Conservation (phyloP, 2,329 filamentous ascomycete species). For the Penicillium sp. region DNA sequence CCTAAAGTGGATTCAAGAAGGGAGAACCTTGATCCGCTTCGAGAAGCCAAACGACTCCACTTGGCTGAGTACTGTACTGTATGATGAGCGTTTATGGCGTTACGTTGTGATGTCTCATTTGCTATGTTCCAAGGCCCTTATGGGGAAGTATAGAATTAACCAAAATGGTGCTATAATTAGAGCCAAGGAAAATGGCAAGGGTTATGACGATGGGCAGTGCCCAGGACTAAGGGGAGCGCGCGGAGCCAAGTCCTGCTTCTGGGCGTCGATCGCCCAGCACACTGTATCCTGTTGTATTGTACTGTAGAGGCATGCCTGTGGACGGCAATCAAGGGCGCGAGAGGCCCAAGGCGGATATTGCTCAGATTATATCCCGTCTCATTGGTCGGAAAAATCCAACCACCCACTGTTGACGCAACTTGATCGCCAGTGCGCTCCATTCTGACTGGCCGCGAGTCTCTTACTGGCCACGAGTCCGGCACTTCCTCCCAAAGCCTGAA, state of each 20-base stretch:
- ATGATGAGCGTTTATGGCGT: neutral
- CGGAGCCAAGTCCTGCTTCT: constrained; percentile 21
- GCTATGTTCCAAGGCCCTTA: neutral
- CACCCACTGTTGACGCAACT: constrained; percentile 21
- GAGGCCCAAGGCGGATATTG: constrained; percentile 2
- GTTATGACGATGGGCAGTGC: neutral
- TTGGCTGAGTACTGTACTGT: neutral
- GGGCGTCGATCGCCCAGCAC: constrained; percentile 16
- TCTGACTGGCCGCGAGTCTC: constrained; percentile 5
- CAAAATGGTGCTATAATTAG: neutral
- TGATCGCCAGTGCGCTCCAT: constrained; percentile 12
- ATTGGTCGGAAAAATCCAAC: constrained; percentile 12
- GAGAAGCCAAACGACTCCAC: neutral
- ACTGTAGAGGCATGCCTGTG: constrained; percentile 8
- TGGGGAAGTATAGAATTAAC: neutral
- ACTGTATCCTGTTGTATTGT: constrained; percentile 19
- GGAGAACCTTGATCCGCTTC: neutral
- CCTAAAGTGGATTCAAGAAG: neutral
- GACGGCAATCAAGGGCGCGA: constrained; percentile 7
- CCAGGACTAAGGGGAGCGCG: constrained; percentile 15
- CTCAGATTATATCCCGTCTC: neutral
- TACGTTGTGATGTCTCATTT: neutral
- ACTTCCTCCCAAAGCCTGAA: neutral
- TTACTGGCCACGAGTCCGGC: neutral
- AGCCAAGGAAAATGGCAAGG: neutral